These are phyloP conservation scores for Penicillium chermesinum DNA, from an alignment of 495 filamentous ascomycete species.

Conservation along the genomic window DNA sequence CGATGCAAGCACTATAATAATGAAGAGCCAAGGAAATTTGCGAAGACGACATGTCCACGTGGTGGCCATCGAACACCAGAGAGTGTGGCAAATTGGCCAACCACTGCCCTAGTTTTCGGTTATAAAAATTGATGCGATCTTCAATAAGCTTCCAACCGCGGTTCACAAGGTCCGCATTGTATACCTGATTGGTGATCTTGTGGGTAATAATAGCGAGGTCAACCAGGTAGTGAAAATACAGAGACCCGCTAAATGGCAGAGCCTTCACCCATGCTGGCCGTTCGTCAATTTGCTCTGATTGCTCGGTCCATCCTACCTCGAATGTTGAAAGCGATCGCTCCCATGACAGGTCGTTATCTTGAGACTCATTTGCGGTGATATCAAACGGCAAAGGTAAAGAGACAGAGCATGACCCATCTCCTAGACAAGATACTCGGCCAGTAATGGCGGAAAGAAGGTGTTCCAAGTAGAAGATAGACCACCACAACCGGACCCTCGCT, in stretches of 20 bases:
- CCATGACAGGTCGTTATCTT: constrained; percentile 50
- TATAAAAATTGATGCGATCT: not conserved
- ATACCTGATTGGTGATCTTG: not conserved
- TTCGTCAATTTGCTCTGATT: constrained; percentile 26
- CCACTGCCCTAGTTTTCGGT: not conserved
- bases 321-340: constrained; percentile 40
- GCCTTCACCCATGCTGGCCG: not conserved
- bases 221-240: not conserved
- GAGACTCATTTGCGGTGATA: constrained; percentile 18
- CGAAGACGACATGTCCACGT: not conserved
- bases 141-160: not conserved
- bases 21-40: constrained; percentile 36
- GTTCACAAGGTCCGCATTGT: not conserved
- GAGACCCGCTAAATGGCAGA: not conserved
- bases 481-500: constrained; percentile 56
- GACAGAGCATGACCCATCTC: constrained; percentile 19
- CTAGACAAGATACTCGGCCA: constrained; percentile 52
- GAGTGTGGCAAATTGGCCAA: constrained; percentile 17
- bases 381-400: not conserved
- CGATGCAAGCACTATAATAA: constrained; percentile 53
- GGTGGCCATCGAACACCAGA: not conserved
- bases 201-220: not conserved
- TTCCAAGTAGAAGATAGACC: constrained; percentile 56
- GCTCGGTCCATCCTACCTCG: constrained; percentile 41
- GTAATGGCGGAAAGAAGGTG: constrained; percentile 56